These are phyloP conservation scores for Dicorynia guianensis DNA, from an alignment of 306 rosid genomes.

Conservation along the genomic window DNA sequence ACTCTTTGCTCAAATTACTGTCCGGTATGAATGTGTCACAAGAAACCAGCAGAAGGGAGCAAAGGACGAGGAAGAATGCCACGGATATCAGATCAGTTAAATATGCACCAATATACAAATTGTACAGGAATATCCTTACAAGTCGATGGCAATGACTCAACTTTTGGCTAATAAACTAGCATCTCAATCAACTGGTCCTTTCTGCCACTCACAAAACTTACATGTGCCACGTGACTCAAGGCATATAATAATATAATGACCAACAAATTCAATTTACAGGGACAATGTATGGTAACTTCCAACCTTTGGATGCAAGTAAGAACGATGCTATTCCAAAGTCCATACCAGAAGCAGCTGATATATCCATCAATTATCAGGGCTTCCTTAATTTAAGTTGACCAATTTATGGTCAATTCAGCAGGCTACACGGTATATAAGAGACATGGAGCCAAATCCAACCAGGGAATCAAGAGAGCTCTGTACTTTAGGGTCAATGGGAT, in stretches of 20 bases:
- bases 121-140: constrained; percentile 15
- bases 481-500: constrained; percentile 6
- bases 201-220: constrained; percentile 46
- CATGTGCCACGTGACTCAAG: constrained; percentile 29
- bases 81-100: background rate
- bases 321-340: constrained; percentile 29
- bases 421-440: constrained; percentile 3
- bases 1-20: background rate
- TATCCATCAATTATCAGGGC: constrained; percentile 1
- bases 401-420: constrained; percentile 21
- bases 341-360: constrained; percentile 40
- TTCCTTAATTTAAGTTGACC: constrained; percentile 18
- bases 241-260: constrained; percentile 33
- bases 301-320: constrained; percentile 13
- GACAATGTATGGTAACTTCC: constrained; percentile 14
- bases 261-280: constrained; percentile 43
- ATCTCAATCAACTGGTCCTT: constrained; percentile 28
- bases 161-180: constrained; percentile 29
- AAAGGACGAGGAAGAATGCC: background rate
- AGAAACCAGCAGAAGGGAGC: background rate
- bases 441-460: constrained; percentile 12
- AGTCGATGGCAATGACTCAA: constrained; percentile 15
- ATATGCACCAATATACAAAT: constrained; percentile 30
- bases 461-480: constrained; percentile 14
- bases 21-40: background rate